phyloP scores from a whole-genome alignment of 306 rosid genomes.

The Trifolium fragiferum region DNA sequence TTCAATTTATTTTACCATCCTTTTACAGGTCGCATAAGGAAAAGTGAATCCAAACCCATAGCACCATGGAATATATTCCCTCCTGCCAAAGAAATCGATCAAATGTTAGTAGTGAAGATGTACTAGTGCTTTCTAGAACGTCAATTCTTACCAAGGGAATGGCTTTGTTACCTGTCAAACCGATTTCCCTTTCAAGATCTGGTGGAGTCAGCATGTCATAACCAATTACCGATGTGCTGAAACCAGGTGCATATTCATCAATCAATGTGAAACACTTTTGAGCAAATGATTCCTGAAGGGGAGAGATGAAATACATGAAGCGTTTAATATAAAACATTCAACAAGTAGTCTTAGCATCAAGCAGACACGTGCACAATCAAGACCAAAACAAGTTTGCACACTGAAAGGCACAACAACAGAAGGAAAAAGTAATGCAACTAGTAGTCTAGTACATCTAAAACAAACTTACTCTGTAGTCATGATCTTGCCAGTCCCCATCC shows the following conservation, averaged over 20 bases:
- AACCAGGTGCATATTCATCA: constrained; percentile 93
- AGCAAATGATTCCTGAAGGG: constrained; percentile 73
- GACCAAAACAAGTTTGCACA: constrained; percentile 21
- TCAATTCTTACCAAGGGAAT: constrained; percentile 5
- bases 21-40: constrained; percentile 81
- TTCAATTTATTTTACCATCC: constrained; percentile 66
- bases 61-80: constrained; percentile 96
- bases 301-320: constrained; percentile 26
- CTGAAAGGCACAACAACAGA: constrained; percentile 13
- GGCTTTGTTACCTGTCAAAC: constrained; percentile 73
- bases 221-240: constrained; percentile 76
- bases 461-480: constrained; percentile 69
- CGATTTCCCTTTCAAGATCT: constrained; percentile 92
- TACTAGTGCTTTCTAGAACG: not conserved
- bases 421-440: constrained; percentile 8
- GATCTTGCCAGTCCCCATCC: constrained; percentile 88
- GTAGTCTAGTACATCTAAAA: constrained; percentile 35
- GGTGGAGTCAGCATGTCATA: constrained; percentile 96
- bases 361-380: not conserved
- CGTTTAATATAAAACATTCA: constrained; percentile 23
- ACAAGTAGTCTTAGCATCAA: constrained; percentile 6
- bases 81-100: constrained; percentile 50
- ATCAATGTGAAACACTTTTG: constrained; percentile 73
- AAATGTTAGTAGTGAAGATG: constrained; percentile 14
- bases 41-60: constrained; percentile 92